Evolutionary conservation across 768 basidiomycete genomes (phyloP).

Genomic region (Suillus decipiens): DNA sequence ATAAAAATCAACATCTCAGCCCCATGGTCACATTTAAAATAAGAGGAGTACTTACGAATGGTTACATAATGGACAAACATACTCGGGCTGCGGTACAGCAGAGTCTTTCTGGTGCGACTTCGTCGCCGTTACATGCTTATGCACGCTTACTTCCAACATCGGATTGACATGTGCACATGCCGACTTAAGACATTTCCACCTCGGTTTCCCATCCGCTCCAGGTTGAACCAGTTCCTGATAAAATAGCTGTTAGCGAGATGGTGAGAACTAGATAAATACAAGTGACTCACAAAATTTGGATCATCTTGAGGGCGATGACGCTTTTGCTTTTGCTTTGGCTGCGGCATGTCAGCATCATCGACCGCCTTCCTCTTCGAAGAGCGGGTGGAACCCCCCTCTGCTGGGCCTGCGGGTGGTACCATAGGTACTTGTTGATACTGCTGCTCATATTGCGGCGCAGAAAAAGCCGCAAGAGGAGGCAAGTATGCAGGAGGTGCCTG

Average conservation of each 20-base stretch:
- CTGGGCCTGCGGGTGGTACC: neutral
- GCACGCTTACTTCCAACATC: neutral
- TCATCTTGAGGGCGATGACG: neutral
- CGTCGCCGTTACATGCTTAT: neutral
- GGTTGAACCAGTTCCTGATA: neutral
- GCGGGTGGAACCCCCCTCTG: neutral
- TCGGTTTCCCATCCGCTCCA: neutral
- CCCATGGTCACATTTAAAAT: neutral
- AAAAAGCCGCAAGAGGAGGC: neutral
- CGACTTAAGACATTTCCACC: neutral
- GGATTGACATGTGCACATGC: neutral
- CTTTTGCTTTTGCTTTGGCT: neutral
- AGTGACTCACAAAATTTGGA: neutral
- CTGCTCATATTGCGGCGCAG: neutral
- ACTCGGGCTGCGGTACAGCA: no score
- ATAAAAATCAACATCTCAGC: neutral
- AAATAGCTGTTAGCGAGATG: neutral
- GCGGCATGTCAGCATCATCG: neutral
- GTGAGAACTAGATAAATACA: neutral
- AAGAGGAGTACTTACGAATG: neutral
- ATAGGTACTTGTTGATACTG: neutral
- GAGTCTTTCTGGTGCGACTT: neutral
- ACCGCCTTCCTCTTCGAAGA: neutral
- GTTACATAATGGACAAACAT: neutral
- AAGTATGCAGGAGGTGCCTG: neutral